These are phyloP conservation scores for Fistulinella staudtii DNA, from an alignment of 1,284 basidiomycete genomes.

Conservation along the genomic window DNA sequence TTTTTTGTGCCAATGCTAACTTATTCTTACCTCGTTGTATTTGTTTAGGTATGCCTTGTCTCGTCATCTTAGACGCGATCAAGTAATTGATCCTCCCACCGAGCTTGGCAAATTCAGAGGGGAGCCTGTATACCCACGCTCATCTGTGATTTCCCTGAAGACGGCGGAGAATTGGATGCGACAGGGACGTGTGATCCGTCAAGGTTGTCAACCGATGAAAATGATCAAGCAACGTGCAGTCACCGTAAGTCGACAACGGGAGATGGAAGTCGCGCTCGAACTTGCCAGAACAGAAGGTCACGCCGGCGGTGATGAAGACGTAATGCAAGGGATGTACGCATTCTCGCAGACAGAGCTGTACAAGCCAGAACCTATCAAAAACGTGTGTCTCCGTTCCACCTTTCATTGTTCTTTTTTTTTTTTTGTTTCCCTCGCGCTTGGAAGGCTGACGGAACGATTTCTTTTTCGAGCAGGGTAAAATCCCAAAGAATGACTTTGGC, in stretches of 20 bases:
- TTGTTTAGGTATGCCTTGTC: constrained; percentile 75
- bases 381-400: constrained; percentile 63
- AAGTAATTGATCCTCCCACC: constrained; percentile 82
- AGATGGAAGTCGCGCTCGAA: constrained; percentile 70
- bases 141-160: constrained; percentile 80
- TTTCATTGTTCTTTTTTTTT: background rate
- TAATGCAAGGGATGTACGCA: constrained; percentile 87
- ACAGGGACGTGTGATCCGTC: constrained; percentile 70
- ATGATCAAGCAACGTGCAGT: constrained; percentile 83
- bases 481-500: constrained; percentile 95
- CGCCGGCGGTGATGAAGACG: constrained; percentile 47
- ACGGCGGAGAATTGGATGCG: constrained; percentile 96
- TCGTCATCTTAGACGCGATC: constrained; percentile 85
- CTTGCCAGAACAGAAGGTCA: constrained; percentile 37
- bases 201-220: constrained; percentile 84
- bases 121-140: constrained; percentile 88
- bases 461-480: constrained; percentile 61
- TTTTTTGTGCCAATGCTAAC: constrained; percentile 4
- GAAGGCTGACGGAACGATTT: constrained; percentile 10
- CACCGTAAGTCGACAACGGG: constrained; percentile 80
- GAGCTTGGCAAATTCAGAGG: constrained; percentile 92
- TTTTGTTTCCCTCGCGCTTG: constrained; percentile 1
- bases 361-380: constrained; percentile 71
- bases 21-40: background rate
- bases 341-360: constrained; percentile 85